Percentiles rank a stretch among this genome's conserved stretches.
phyloP scores from a whole-genome alignment of 2,329 filamentous ascomycete species.

The Calonectria montana region DNA sequence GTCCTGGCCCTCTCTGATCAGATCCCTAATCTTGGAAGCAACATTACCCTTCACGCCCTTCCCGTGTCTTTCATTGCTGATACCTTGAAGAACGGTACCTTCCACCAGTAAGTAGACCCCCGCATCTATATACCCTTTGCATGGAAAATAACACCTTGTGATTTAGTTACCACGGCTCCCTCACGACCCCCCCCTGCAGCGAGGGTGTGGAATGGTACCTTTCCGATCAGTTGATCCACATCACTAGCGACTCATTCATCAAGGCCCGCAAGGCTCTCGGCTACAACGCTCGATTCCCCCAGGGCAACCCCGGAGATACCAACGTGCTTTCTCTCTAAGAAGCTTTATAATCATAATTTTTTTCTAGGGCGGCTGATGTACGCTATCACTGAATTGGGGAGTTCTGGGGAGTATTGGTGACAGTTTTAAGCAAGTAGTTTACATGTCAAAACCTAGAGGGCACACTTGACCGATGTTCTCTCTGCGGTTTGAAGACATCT shows the following conservation, averaged over 20 bases:
- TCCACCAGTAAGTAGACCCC: background rate
- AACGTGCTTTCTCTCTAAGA: background rate
- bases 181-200: constrained; percentile 73
- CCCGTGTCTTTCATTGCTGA: background rate
- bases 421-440: too few relatives aligned
- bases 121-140: background rate
- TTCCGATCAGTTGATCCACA: constrained; percentile 57
- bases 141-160: constrained; percentile 5
- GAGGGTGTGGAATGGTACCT: constrained; percentile 67
- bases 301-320: constrained; percentile 56
- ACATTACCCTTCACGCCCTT: background rate
- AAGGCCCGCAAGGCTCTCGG: constrained; percentile 63
- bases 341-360: background rate
- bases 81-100: background rate
- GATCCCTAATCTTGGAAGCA: background rate
- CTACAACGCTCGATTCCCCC: constrained; percentile 67
- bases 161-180: constrained; percentile 64
- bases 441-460: too few relatives aligned
- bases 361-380: background rate
- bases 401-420: too few relatives aligned
- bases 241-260: constrained; percentile 62
- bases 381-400: too few relatives aligned
- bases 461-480: too few relatives aligned
- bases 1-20: background rate
- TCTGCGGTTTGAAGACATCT: too few relatives aligned